Base-by-base conservation (phyloP, 2,329 filamentous ascomycete genomes). In the Cryphonectria nitschkei region DNA sequence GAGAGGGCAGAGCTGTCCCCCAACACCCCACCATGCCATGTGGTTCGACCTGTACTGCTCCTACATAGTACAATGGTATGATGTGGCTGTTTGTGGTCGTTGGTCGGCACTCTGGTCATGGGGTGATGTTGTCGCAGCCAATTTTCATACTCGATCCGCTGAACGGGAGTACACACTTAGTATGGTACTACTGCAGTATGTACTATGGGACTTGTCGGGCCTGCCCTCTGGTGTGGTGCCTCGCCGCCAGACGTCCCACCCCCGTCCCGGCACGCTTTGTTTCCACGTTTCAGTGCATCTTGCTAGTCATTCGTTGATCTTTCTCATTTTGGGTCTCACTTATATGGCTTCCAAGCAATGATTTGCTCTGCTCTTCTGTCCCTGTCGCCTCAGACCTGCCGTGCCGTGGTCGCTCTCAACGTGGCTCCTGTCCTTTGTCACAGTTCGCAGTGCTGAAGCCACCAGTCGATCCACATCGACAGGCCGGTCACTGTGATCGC, bases 401-500 rank as follows among this genome's bases (percentile, higher is more conserved):
- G 61, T 52, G 62, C 34, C 39, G 61, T 52, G 66, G 71, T 66
- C 50, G 39, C 39, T 63, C 56, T 73, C 80, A 78, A 82, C 80
- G 80, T 83, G 81, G 81, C 80, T 78, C 80, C 78, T 80, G 76
- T 80, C 76, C 76, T 56, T 43, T 37, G 68, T 65, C 65, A 54
- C 60, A 52, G 41, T 43, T 70, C 46, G 60, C 65, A 60, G 68
- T 75, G 73, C 74, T 72, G 65, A 70, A 75, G 75, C 76, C 75
- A 73, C 80, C 79, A 80, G 79, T 80, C 70, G 75, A 70, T 72
- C 69, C 73, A 73, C 68, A 70, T 76, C 78, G 78, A 76, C 77
- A 80, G 78, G 76, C 78, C 76, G 77, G 78, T 80, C 79, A 78
- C 75, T 77, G 75, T 76, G 77, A 78, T 80, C 79, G 78, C 75